A percentile compares a stretch with the other conserved stretches of the same genome.
These are phyloP conservation scores for Sphaerulina vaccinii DNA, from an alignment of 2,329 filamentous ascomycete genomes.

Conservation along the genomic window DNA sequence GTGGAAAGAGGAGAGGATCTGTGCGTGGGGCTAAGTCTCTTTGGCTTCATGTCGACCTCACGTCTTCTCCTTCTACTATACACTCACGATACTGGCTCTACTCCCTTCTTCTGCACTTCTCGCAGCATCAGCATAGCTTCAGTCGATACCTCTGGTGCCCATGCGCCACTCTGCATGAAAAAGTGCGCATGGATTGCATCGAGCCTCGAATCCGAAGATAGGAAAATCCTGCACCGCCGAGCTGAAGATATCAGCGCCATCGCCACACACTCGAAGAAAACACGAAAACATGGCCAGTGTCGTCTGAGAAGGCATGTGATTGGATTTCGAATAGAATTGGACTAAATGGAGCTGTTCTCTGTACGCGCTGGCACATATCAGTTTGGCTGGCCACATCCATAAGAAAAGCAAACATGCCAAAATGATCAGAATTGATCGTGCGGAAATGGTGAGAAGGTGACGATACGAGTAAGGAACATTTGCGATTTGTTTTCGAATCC, in stretches of 20 bases:
- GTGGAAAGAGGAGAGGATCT: not conserved
- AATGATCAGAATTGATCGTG: not conserved
- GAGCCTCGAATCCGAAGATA: not conserved
- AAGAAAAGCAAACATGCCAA: not conserved
- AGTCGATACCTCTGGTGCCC: too few relatives aligned
- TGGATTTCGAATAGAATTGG: not conserved
- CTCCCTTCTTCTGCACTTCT: too few relatives aligned
- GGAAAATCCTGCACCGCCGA: not conserved
- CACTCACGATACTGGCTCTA: too few relatives aligned
- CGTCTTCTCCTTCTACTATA: too few relatives aligned
- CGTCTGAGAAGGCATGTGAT: not conserved
- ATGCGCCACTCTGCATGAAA: not conserved
- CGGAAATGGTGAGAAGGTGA: too few relatives aligned
- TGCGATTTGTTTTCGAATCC: too few relatives aligned
- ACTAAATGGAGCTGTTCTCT: not conserved
- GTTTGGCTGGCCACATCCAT: not conserved
- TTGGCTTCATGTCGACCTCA: slow-evolving; percentile 2
- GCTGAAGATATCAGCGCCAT: slow-evolving; percentile 9
- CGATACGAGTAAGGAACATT: too few relatives aligned
- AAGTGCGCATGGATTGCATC: not conserved
- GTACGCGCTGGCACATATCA: slow-evolving; percentile 2
- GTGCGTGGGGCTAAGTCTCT: too few relatives aligned
- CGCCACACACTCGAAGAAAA: slow-evolving; percentile 1
- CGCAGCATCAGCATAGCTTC: too few relatives aligned
- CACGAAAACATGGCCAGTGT: not conserved